These are phyloP conservation scores for Solanum bulbocastanum DNA, from an alignment of 257 asterid species.

Conservation along the genomic window DNA sequence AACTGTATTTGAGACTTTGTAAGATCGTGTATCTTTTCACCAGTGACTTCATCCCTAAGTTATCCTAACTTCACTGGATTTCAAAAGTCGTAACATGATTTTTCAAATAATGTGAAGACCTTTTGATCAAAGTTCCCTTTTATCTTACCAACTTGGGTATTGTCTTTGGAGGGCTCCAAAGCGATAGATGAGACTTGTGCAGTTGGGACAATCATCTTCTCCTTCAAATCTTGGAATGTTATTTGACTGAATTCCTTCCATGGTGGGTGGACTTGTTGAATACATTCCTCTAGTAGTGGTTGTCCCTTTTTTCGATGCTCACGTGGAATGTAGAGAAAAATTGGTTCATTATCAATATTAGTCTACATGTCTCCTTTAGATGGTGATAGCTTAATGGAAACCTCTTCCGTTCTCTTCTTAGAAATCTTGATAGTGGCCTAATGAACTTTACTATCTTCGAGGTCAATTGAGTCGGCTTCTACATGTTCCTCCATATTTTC, in stretches of 20 bases:
- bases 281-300: background rate
- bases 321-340: background rate
- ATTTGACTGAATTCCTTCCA: background rate
- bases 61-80: no score
- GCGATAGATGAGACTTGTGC: no score
- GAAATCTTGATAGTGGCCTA: background rate
- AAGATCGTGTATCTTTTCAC: no score
- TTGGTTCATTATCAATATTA: background rate
- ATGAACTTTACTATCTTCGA: background rate
- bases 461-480: background rate
- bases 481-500: background rate
- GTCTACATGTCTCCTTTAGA: background rate
- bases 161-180: no score
- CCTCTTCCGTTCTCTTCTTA: background rate
- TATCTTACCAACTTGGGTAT: no score
- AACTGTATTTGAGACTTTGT: no score
- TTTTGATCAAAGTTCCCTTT: no score
- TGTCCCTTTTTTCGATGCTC: background rate
- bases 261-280: background rate
- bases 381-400: background rate
- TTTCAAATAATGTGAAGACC: no score
- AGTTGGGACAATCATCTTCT: no score
- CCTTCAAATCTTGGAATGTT: no score
- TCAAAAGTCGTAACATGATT: no score
- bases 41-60: no score